Conservation (phyloP, 2,329 filamentous ascomycete species). For the Pezicula rhizophila region DNA sequence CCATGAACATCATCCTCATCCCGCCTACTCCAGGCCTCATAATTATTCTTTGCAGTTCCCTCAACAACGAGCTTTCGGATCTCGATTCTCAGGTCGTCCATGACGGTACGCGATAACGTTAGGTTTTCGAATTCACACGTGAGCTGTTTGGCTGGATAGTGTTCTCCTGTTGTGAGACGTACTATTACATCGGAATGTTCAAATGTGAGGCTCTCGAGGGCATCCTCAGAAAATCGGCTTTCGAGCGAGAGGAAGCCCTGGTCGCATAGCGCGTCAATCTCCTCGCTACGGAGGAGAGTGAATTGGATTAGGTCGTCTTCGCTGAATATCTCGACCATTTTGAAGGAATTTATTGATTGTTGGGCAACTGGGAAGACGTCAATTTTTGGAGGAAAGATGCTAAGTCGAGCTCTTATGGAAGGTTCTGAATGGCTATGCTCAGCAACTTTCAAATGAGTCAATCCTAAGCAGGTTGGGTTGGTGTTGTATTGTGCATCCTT, state of each 20-base stretch:
- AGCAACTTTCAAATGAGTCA: too few species aligned
- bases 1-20: slow-evolving; percentile 7
- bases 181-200: slow-evolving; percentile 12
- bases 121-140: slow-evolving; percentile 14
- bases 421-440: too few species aligned
- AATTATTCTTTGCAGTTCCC: slow-evolving; percentile 4
- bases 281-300: slow-evolving; percentile 11
- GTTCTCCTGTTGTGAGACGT: slow-evolving; percentile 12
- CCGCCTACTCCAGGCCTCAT: slow-evolving; percentile 5
- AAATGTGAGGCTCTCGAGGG: slow-evolving; percentile 9
- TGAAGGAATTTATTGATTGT: background rate
- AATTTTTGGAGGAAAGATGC: too few species aligned
- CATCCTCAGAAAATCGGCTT: slow-evolving; percentile 7
- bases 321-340: slow-evolving; percentile 4
- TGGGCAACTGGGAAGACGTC: too few species aligned
- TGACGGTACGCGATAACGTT: slow-evolving; percentile 8
- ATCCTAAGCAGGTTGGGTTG: too few species aligned
- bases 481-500: too few species aligned
- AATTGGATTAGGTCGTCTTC: slow-evolving; percentile 15
- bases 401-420: too few species aligned
- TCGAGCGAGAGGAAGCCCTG: slow-evolving; percentile 4
- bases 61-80: slow-evolving; percentile 12
- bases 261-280: slow-evolving; percentile 13
- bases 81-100: slow-evolving; percentile 9
- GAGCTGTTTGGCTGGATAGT: slow-evolving; percentile 14